Evolutionary conservation across 1,284 basidiomycete species (phyloP).

Genomic region (Entoloma clypeatum): DNA sequence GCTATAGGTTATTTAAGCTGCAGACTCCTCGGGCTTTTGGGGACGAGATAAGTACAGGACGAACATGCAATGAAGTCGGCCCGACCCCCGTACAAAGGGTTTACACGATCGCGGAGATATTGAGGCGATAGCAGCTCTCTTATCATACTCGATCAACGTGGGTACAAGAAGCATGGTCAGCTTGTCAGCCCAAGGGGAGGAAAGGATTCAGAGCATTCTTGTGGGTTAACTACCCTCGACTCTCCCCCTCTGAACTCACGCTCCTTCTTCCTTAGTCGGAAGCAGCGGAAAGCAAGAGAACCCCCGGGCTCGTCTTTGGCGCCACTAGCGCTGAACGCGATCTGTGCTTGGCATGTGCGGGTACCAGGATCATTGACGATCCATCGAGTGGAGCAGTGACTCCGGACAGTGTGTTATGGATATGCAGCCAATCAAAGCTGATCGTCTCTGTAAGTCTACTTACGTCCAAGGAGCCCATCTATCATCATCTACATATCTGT

Average conservation of each 20-base stretch:
- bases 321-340: constrained; percentile 28
- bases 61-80: too few relatives aligned
- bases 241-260: not conserved
- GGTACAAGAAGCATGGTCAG: constrained; percentile 9
- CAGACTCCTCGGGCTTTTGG: too few relatives aligned
- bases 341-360: constrained; percentile 26
- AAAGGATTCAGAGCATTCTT: not conserved
- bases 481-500: not conserved
- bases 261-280: constrained; percentile 3
- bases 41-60: too few relatives aligned
- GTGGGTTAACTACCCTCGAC: not conserved
- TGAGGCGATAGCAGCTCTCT: too few relatives aligned
- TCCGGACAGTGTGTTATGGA: constrained; percentile 32
- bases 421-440: constrained; percentile 35
- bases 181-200: constrained; percentile 2
- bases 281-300: constrained; percentile 13
- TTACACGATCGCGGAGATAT: too few relatives aligned
- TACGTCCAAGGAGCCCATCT: not conserved
- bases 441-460: constrained; percentile 22
- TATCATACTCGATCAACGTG: too few relatives aligned
- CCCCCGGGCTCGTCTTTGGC: constrained; percentile 27
- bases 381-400: constrained; percentile 22
- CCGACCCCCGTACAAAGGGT: too few relatives aligned
- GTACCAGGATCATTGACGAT: constrained; percentile 24
- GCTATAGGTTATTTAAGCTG: too few relatives aligned